These are phyloP conservation scores for Penicillium chermesinum DNA, from an alignment of 495 filamentous ascomycete species.

Conservation along the genomic window DNA sequence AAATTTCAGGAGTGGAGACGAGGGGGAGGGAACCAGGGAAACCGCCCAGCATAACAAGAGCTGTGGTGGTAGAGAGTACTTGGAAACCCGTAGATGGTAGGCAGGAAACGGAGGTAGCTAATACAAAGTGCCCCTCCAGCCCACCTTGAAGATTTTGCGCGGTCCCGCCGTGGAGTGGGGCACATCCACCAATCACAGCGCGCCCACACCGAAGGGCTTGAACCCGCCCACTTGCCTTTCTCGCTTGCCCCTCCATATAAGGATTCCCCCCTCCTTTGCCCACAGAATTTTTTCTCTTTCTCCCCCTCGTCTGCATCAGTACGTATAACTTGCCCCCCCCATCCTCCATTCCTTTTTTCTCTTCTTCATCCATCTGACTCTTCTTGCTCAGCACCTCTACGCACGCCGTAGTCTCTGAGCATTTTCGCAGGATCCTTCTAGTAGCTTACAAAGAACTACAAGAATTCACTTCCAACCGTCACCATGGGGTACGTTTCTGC, in stretches of 20 bases:
- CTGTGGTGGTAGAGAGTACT: too few relatives aligned
- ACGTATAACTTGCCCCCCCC: conserved; percentile 40
- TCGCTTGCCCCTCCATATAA: conserved; percentile 54
- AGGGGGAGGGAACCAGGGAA: conserved; percentile 27
- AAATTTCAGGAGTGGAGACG: conserved; percentile 21
- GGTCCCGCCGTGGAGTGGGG: conserved; percentile 19
- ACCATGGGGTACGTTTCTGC: conserved; percentile 47
- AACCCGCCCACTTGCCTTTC: conserved; percentile 39
- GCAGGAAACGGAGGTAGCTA: not conserved
- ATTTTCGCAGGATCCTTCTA: conserved; percentile 33
- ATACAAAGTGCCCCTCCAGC: conserved; percentile 7
- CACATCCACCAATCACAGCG: not conserved
- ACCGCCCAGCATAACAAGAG: conserved; percentile 2
- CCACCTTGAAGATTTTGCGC: conserved; percentile 39
- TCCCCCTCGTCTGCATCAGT: conserved; percentile 45
- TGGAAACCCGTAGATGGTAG: too few relatives aligned
- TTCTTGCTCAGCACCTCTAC: conserved; percentile 48
- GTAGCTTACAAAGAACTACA: conserved; percentile 45
- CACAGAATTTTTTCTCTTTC: conserved; percentile 39
- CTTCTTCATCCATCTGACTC: conserved; percentile 32
- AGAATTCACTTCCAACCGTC: conserved; percentile 37
- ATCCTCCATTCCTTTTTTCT: conserved; percentile 14
- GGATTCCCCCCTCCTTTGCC: conserved; percentile 44
- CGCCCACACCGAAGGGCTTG: conserved; percentile 28
- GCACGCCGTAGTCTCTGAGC: conserved; percentile 52